phyloP scores from a whole-genome alignment of 2,329 filamentous ascomycete genomes.

The Claviceps arundinis region DNA sequence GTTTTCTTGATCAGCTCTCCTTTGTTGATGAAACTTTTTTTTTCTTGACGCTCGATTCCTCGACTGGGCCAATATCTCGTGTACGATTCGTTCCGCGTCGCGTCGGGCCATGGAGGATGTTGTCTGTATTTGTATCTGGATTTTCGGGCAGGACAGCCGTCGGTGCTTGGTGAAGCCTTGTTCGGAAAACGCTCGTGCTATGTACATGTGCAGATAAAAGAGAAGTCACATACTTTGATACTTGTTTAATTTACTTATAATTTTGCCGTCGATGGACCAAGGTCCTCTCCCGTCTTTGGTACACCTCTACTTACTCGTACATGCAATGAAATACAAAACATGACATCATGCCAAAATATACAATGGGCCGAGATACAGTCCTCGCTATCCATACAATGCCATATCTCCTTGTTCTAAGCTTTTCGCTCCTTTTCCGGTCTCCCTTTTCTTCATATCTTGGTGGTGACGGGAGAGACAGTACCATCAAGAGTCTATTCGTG shows the following conservation, averaged over 20 bases:
- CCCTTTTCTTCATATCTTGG: background rate
- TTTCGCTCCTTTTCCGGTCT: background rate
- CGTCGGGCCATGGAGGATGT: too few species aligned
- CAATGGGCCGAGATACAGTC: background rate
- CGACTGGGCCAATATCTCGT: too few species aligned
- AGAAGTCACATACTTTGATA: too few species aligned
- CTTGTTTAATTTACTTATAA: too few species aligned
- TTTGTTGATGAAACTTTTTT: too few species aligned
- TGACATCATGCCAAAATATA: conserved; percentile 4
- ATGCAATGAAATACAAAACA: conserved; percentile 6
- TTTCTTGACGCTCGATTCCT: too few species aligned
- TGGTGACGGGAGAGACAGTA: background rate
- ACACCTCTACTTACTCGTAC: conserved; percentile 1
- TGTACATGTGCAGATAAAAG: background rate
- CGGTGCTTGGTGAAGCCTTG: too few species aligned
- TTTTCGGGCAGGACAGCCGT: too few species aligned
- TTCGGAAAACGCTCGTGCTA: too few species aligned
- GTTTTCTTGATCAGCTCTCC: too few species aligned
- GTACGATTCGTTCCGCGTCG: too few species aligned
- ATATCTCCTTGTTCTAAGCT: background rate
- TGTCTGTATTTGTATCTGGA: too few species aligned
- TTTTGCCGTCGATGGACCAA: conserved; percentile 2
- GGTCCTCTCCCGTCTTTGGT: background rate
- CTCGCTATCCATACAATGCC: background rate
- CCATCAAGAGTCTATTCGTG: background rate